A percentile compares a stretch with the other conserved stretches of the same genome.
Conservation (phyloP, 2,329 filamentous ascomycete species). For the Aureobasidium sp. region DNA sequence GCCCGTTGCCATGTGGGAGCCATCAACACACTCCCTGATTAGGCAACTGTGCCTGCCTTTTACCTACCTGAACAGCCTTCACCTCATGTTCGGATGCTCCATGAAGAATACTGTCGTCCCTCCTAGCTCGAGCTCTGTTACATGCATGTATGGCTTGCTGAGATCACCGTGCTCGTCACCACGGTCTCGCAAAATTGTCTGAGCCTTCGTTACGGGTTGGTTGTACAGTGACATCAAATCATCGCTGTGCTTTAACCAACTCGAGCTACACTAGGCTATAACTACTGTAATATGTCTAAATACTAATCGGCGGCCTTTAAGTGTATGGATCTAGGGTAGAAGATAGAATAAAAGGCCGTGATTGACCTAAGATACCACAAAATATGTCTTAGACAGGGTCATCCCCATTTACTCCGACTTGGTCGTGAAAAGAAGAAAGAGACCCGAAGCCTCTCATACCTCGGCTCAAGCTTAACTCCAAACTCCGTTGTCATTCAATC, state of each 20-base stretch:
- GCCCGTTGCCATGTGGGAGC: not conserved
- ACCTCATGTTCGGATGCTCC: not conserved
- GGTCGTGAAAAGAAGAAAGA: not conserved
- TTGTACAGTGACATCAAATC: too few species aligned
- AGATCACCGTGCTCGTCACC: too few species aligned
- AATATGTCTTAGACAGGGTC: not conserved
- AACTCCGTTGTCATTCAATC: not conserved
- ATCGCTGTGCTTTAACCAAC: too few species aligned
- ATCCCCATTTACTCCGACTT: not conserved
- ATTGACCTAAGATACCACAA: not conserved
- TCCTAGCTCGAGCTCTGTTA: too few species aligned
- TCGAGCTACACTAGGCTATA: too few species aligned
- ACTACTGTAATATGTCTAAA: too few species aligned
- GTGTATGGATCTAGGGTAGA: not conserved
- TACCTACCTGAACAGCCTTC: not conserved
- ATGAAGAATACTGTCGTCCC: too few species aligned
- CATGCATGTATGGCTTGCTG: too few species aligned
- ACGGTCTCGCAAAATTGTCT: too few species aligned
- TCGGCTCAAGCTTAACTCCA: conserved; percentile 4
- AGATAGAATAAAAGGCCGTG: not conserved
- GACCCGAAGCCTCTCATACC: not conserved
- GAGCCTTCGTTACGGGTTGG: too few species aligned
- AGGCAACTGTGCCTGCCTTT: not conserved
- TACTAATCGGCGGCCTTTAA: not conserved
- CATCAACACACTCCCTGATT: conserved; percentile 5